Base-by-base conservation (phyloP, 2,329 filamentous ascomycete species). In the Aureobasidium sp. region DNA sequence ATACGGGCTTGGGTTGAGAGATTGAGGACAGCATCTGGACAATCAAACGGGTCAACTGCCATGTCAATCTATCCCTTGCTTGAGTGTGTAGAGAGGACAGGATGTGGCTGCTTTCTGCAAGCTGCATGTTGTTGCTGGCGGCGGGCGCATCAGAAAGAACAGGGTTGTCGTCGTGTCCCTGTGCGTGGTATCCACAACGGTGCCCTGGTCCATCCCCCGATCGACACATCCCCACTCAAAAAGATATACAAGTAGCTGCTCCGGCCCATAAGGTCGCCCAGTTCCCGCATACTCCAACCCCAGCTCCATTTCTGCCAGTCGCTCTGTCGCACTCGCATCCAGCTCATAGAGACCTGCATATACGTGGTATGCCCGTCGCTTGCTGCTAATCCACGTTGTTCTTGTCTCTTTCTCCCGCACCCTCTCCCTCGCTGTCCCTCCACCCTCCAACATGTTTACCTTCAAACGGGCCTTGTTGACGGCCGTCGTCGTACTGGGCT, bases 381-480 rank as follows among this genome's bases (percentile, higher is more conserved):
- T 29, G 47, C 45, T 60, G 36, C 45, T 50, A 45, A 52, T 44
- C 58, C 58, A 47, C 47, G 47, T 47, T 49, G 29, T 29, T 45
- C 25, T 30, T 45, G n/a, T 27, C 37, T 37, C 32, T 29, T 21
- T 32, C 36, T 27, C 15, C 37, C 32, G 36, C 25, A 11, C 44
- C 11, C 45, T 15, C 32, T 49, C 34, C 36, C 21, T 59, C 45
- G 44, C 37, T n/a, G 1, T 13, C 25, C 16, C 27, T 27, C 57
- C n/a, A 25, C 39, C 30, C 3, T 37, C 70, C 37, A 58, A 37
- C 63, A 95, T 95, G 90, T 82, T 92, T 73, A 89, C 88, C 70
- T 90, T 89, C 71, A 84, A 86, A 70, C 87, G 89, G 75, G 88
- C 89, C 70, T 74, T 95, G 65, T 77, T 90, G 67, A 82, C 87